Base-by-base conservation (phyloP, 169 alveolate genomes). In the Cryptosporidium sp. region DNA sequence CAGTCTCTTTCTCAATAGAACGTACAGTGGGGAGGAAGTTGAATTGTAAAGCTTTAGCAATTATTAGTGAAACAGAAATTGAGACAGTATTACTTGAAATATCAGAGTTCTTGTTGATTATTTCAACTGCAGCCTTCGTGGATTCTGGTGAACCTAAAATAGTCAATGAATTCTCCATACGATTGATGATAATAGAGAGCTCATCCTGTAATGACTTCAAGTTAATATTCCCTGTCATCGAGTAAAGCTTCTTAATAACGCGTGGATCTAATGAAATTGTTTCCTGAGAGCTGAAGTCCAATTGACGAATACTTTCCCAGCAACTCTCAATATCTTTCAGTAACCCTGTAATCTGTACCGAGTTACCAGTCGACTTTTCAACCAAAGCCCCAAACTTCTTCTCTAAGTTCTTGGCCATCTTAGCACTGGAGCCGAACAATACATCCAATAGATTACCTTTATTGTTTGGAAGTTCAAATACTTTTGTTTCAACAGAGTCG, bases 21-120 rank as follows among this genome's bases (percentile, higher is more conserved):
- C 89, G 72, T n/a, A 80, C 89, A 1, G 75, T 80, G 10, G 89
- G 89, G 9, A 80, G 68, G 89, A 80, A 80, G 51, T 80, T 80
- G 68, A 80, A 80, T 44, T 80, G 89, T 7, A 80, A 26, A 37
- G 89, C 89, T 39, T 80, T 80, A 7, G 89, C 89, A 23, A 80
- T 44, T 0, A 80, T 80, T 65, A 80, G 14, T 37, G 89, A 65
- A 6, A 80, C 80, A 62, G 51, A 9, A 10, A 80, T 80, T 7
- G 80, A 62, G 18, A 62, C 68, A 3, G 72, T 73, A 29, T 80
- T 80, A 9, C 35, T 80, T 0, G 89, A 80, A 80, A 62, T 62
- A 39, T 67, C 89, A 3, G 73, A 62, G 67, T 62, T 80, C 53
- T 65, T 80, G 68, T 60, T 62, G 10, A 80, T 80, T 29, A 65